Evolutionary conservation across 371 early-diverging fungal genomes (phyloP), one percentile per base, ranked within the genome.

Genomic region (Rhizopus delemar): DNA sequence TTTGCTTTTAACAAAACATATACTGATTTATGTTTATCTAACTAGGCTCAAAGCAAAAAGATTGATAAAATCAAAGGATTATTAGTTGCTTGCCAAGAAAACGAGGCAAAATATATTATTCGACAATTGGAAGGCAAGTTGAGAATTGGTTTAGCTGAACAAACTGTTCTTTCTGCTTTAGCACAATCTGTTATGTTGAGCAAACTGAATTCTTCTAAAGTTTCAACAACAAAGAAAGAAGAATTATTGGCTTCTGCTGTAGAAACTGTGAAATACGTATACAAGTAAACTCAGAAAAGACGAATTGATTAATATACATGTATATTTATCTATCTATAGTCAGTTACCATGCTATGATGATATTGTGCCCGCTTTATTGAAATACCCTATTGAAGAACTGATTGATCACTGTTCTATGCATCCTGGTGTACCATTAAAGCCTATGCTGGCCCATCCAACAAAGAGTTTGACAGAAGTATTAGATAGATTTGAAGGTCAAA

Each of bases 401-500:
- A 64, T 74, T 13, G 77, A 86, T 3, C 70, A 78, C 22, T 97
- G 98, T 71, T 90, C 92, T 64, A 79, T 99, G 63, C 88, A 91
- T 15, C 96, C 98, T 62, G 95, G 94, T 78, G 93, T 99, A 49
- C 99, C 99, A 3, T 81, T 99, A 29, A 98, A 99, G 65, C 99
- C 99, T n/a, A 99, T 99, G 99, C 83, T 99, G 67, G 99, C 99
- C 0, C 97, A 98, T 75, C 99, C 99, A 4, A 96, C 97, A 41
- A 99, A 99, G 73, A 86, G 91, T 50, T 76, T 99, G 9, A 88
- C 91, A 0, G 97, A 96, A 52, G 96, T 98, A 5, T 72, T 99
- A 77, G 89, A 98, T 65, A 82, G 98, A 39, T 97, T 99, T 66
- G 96, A 97, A 57, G 87, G 83, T 16, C 85, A 85, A 59, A 74